These are phyloP conservation scores for Beauveria sp. DNA, from an alignment of 2,329 filamentous ascomycete genomes.

Conservation along the genomic window DNA sequence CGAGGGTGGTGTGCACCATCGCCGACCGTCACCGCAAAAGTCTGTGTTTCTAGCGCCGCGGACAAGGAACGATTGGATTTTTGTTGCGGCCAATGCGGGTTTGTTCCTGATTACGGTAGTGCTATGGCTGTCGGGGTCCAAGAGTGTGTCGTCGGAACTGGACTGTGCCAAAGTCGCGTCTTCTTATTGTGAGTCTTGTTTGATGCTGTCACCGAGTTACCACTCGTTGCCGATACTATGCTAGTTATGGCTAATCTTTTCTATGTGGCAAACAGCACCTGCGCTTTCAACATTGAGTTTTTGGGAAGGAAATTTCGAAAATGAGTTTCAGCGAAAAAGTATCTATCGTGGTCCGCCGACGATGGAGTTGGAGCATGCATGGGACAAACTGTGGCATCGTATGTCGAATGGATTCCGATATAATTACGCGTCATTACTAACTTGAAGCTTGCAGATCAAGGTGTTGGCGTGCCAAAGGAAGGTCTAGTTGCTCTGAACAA, in stretches of 20 bases:
- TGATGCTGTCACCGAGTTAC: not conserved
- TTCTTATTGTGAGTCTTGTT: slow-evolving; percentile 2
- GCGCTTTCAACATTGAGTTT: not conserved
- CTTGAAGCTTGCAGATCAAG: not conserved
- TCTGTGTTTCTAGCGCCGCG: slow-evolving; percentile 1
- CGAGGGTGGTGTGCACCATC: not conserved
- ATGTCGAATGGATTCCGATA: not conserved
- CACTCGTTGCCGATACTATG: not conserved
- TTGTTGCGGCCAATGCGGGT: not conserved
- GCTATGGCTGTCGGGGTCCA: not conserved
- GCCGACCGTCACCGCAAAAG: not conserved
- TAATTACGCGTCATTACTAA: not conserved
- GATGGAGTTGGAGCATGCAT: not conserved
- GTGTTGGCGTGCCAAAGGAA: not conserved
- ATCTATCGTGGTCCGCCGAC: slow-evolving; percentile 8
- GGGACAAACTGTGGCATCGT: slow-evolving; percentile 10
- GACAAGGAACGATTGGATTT: not conserved
- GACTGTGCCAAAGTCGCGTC: not conserved
- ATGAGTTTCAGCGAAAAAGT: not conserved
- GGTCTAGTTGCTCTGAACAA: slow-evolving; percentile 1
- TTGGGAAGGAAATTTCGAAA: slow-evolving; percentile 3
- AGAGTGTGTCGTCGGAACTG: not conserved
- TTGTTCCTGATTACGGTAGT: not conserved
- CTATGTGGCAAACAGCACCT: not conserved
- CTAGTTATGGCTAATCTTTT: not conserved